Percentiles rank a stretch among this genome's conserved stretches.
phyloP scores from a whole-genome alignment of 2,329 filamentous ascomycete genomes.

The Penicillium aurantiogriseum region DNA sequence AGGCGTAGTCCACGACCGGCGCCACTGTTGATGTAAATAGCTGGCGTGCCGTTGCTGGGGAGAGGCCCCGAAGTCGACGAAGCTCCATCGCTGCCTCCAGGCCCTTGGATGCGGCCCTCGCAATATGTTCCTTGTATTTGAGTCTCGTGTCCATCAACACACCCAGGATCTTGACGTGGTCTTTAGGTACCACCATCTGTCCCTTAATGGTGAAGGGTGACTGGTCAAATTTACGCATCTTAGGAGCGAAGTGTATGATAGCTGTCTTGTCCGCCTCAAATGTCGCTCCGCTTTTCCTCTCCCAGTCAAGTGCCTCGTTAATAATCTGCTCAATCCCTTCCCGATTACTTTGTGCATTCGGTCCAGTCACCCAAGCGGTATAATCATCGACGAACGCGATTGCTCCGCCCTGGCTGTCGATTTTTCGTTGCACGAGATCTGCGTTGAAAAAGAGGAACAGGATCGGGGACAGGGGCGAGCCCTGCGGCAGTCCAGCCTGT shows the following conservation, averaged over 20 bases:
- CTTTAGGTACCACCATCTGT: neutral
- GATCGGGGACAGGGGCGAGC: conserved; percentile 21
- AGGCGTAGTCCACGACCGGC: conserved; percentile 26
- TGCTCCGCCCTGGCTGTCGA: neutral
- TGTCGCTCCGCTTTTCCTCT: neutral
- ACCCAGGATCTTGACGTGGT: neutral
- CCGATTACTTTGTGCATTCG: neutral
- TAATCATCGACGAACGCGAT: conserved; percentile 14
- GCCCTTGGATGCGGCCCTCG: conserved; percentile 22
- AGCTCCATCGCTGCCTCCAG: conserved; percentile 18
- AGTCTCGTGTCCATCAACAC: conserved; percentile 23
- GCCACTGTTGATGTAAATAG: conserved; percentile 22
- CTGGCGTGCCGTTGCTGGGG: conserved; percentile 18
- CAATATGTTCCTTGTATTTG: conserved; percentile 26
- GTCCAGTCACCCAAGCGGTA: neutral
- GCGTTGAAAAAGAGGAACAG: conserved; percentile 2
- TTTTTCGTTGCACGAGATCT: neutral
- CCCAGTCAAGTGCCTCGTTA: neutral
- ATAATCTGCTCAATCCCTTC: neutral
- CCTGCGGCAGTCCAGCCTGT: conserved; percentile 19
- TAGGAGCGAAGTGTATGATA: neutral
- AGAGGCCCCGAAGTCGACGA: conserved; percentile 1
- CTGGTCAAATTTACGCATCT: neutral
- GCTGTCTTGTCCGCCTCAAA: neutral
- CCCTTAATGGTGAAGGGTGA: neutral